These are phyloP conservation scores for Ashbya aceris DNA, from an alignment of 1,139 yeast species.

Conservation along the genomic window DNA sequence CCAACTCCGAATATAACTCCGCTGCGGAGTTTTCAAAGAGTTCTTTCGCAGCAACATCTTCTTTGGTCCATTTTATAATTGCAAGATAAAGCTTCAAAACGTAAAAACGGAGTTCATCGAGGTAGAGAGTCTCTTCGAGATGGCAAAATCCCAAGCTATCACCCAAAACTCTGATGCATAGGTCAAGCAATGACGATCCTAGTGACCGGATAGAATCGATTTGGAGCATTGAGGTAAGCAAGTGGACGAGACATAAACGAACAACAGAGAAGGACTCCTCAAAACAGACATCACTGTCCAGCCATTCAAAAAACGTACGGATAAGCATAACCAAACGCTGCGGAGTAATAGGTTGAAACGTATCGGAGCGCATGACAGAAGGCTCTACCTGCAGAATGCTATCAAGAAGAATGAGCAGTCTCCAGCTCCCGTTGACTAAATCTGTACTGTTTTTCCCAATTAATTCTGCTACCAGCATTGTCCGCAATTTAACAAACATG, in stretches of 20 bases:
- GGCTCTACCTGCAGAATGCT: slow-evolving; percentile 37
- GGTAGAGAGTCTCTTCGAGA: slow-evolving; percentile 32
- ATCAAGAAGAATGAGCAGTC: slow-evolving; percentile 41
- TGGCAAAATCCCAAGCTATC: slow-evolving; percentile 45
- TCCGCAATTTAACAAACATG: slow-evolving; percentile 46
- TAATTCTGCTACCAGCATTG: slow-evolving; percentile 54
- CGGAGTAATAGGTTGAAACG: slow-evolving; percentile 39
- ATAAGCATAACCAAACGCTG: slow-evolving; percentile 57
- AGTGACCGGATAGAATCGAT: slow-evolving; percentile 14
- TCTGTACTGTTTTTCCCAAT: slow-evolving; percentile 43
- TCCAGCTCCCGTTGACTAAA: slow-evolving; percentile 37
- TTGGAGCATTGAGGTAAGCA: slow-evolving; percentile 32
- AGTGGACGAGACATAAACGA: slow-evolving; percentile 44
- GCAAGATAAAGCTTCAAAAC: slow-evolving; percentile 38
- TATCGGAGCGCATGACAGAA: slow-evolving; percentile 16
- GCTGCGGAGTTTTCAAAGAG: slow-evolving; percentile 13
- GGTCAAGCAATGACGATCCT: slow-evolving; percentile 8
- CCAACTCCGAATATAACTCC: slow-evolving; percentile 20
- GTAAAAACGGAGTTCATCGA: slow-evolving; percentile 38
- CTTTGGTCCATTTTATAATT: slow-evolving; percentile 3
- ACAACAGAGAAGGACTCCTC: slow-evolving; percentile 44
- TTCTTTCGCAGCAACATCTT: slow-evolving; percentile 26
- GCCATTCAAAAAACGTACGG: slow-evolving; percentile 44
- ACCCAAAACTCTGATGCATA: slow-evolving; percentile 32
- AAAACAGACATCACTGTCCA: slow-evolving; percentile 53